Percentiles rank a stretch among this genome's conserved stretches.
These are phyloP conservation scores for Fraxinus nigra DNA, from an alignment of 305 asterid genomes.

Conservation along the genomic window DNA sequence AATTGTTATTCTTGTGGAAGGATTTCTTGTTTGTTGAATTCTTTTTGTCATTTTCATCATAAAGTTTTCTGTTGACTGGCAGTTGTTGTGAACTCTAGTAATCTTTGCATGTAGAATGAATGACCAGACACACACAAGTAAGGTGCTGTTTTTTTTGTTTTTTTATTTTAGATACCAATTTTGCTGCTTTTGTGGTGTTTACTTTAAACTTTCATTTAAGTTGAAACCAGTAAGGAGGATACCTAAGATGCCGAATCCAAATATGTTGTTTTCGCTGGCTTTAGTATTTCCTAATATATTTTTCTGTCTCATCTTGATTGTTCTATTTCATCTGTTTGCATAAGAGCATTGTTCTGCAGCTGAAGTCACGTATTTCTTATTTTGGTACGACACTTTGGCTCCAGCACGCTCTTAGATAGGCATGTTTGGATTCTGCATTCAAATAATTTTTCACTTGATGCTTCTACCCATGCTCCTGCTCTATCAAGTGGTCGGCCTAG, in stretches of 20 bases:
- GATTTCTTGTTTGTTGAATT: neutral
- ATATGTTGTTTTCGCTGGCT: neutral
- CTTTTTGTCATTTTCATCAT: neutral
- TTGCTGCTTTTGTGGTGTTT: neutral
- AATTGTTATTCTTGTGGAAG: neutral
- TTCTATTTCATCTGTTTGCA: neutral
- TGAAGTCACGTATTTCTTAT: neutral
- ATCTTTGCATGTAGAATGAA: neutral
- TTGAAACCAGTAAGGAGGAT: neutral
- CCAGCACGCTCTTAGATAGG: neutral
- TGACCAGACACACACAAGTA: neutral
- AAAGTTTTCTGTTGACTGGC: neutral
- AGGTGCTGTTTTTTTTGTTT: neutral
- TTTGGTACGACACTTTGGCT: neutral
- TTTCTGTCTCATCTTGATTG: neutral
- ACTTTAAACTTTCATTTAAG: neutral
- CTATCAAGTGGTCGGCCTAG: neutral
- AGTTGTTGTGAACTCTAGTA: neutral
- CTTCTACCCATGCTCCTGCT: neutral
- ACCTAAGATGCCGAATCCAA: neutral
- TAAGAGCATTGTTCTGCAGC: neutral
- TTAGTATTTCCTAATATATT: neutral
- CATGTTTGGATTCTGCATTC: neutral
- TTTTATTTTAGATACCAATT: neutral
- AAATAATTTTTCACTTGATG: neutral